phyloP scores from a whole-genome alignment of 2,329 filamentous ascomycete species.

The Hypomyces perniciosus region DNA sequence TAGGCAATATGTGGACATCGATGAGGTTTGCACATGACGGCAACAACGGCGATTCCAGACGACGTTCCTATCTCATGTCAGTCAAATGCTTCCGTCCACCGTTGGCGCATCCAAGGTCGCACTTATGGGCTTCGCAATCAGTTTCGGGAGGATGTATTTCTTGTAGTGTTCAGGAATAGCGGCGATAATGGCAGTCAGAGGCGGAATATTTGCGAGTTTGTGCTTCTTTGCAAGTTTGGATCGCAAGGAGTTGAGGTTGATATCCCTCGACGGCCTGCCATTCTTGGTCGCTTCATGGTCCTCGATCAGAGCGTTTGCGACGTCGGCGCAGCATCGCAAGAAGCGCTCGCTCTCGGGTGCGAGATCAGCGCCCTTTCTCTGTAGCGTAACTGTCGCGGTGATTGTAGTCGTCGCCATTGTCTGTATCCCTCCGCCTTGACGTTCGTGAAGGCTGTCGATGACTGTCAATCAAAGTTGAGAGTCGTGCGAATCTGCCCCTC shows the following conservation, averaged over 20 bases:
- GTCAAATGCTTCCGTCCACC: background rate
- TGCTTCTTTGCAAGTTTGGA: conserved; percentile 91
- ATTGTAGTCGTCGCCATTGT: conserved; percentile 53
- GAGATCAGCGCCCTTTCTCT: conserved; percentile 67
- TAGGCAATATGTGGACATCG: conserved; percentile 97
- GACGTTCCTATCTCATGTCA: conserved; percentile 62
- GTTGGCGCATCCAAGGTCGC: conserved; percentile 17
- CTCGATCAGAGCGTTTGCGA: conserved; percentile 88
- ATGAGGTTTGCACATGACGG: conserved; percentile 99
- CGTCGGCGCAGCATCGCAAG: conserved; percentile 89
- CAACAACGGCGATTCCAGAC: conserved; percentile 94
- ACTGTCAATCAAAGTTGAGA: too few species aligned
- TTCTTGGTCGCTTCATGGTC: conserved; percentile 82
- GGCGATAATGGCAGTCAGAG: conserved; percentile 93
- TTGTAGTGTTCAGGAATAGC: conserved; percentile 99
- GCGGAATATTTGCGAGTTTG: conserved; percentile 77
- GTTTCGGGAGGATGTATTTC: conserved; percentile 94
- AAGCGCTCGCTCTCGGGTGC: conserved; percentile 92
- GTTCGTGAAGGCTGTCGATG: background rate
- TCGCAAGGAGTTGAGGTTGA: conserved; percentile 87
- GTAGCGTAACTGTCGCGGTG: conserved; percentile 59
- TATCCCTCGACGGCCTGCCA: conserved; percentile 69
- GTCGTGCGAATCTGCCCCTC: too few species aligned
- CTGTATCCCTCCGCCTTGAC: background rate
- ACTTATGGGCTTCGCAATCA: conserved; percentile 95